These are phyloP conservation scores for Talaromyces stipitatus DNA, from an alignment of 495 filamentous ascomycete genomes.

Conservation along the genomic window DNA sequence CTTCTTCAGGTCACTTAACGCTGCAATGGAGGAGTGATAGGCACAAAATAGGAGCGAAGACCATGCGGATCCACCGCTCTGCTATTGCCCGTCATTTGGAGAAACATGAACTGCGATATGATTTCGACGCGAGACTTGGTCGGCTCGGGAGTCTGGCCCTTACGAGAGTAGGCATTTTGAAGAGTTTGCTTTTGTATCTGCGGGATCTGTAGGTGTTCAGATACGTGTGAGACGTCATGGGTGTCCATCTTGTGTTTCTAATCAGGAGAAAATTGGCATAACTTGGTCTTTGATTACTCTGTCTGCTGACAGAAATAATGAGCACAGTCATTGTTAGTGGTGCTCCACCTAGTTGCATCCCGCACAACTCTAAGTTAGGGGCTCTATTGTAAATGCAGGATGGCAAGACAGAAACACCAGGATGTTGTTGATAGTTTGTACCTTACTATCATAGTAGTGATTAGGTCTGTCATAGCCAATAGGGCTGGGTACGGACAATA, in stretches of 20 bases:
- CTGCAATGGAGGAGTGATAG: slow-evolving; percentile 13
- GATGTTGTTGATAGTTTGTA: too few relatives aligned
- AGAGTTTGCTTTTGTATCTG: slow-evolving; percentile 11
- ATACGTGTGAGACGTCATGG: slow-evolving; percentile 15
- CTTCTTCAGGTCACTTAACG: slow-evolving; percentile 14
- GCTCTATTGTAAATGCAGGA: too few relatives aligned
- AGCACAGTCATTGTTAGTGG: too few relatives aligned
- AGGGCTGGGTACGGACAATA: too few relatives aligned
- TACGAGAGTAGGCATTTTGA: slow-evolving; percentile 9
- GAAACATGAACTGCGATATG: slow-evolving; percentile 13
- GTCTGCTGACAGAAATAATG: too few relatives aligned
- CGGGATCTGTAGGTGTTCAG: slow-evolving; percentile 7
- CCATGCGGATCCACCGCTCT: background rate
- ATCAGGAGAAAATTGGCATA: too few relatives aligned
- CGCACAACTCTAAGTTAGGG: too few relatives aligned
- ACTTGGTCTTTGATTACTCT: too few relatives aligned
- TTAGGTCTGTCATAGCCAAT: too few relatives aligned
- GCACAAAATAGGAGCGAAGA: slow-evolving; percentile 15
- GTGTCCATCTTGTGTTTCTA: slow-evolving; percentile 16
- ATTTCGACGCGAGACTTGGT: slow-evolving; percentile 16
- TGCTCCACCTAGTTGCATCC: too few relatives aligned
- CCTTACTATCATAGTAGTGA: too few relatives aligned
- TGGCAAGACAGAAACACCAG: too few relatives aligned
- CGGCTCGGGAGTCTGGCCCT: slow-evolving; percentile 11
- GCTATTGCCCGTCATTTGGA: slow-evolving; percentile 6